Evolutionary conservation across 208 protist genomes (phyloP).

Genomic region (Vickermania spadyakhi): DNA sequence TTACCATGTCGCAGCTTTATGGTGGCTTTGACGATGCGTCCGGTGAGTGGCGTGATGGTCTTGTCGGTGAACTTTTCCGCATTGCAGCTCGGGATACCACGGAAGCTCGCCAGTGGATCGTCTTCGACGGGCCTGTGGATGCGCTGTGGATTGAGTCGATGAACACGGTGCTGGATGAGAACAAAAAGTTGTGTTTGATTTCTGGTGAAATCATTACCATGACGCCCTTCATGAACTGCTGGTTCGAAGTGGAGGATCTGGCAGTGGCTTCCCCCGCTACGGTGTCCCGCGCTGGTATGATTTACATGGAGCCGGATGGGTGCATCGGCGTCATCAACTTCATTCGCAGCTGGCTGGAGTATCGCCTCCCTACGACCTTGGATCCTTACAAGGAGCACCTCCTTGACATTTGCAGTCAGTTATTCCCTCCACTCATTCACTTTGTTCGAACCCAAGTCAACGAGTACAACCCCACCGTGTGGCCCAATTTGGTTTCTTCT

Average conservation of each 20-base stretch:
- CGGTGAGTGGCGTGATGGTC: conserved; percentile 95
- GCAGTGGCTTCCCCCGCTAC: conserved; percentile 96
- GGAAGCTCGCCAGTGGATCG: conserved; percentile 91
- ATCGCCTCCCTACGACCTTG: conserved; percentile 73
- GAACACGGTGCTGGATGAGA: conserved; percentile 94
- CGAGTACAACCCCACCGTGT: conserved; percentile 93
- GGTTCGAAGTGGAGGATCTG: conserved; percentile 97
- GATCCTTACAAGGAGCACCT: conserved; percentile 77
- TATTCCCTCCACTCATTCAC: conserved; percentile 86
- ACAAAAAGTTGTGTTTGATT: conserved; percentile 94
- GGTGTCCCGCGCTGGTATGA: conserved; percentile 97
- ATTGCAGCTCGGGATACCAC: conserved; percentile 75
- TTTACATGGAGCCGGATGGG: conserved; percentile 94
- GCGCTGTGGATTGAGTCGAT: conserved; percentile 94
- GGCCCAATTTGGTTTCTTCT: conserved; percentile 90
- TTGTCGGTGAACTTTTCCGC: conserved; percentile 92
- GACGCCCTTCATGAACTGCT: conserved; percentile 93
- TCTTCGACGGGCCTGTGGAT: conserved; percentile 96
- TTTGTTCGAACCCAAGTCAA: conserved; percentile 87
- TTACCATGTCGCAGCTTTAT: conserved; percentile 97
- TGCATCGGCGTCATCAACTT: conserved; percentile 81
- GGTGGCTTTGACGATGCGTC: conserved; percentile 95
- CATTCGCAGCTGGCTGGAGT: conserved; percentile 76
- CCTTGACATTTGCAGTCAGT: conserved; percentile 80
- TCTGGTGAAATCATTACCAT: conserved; percentile 94